Percentiles rank a stretch among this genome's conserved stretches.
Evolutionary conservation across 2,329 filamentous ascomycete species (phyloP).

Genomic region (Monosporascus sp.): DNA sequence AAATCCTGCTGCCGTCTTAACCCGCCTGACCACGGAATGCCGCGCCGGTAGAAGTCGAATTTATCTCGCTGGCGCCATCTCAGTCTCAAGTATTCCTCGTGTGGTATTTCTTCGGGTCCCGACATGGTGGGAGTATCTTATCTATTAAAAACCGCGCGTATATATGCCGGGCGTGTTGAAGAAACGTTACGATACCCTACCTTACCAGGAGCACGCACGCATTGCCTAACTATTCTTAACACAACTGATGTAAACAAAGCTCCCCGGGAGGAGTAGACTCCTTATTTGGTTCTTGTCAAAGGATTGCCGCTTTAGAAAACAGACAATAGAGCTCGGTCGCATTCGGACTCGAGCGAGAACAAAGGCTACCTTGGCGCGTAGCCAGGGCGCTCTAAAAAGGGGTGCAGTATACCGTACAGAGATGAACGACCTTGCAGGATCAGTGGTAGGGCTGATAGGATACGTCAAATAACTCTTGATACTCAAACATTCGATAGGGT

Average conservation of each 20-base stretch:
- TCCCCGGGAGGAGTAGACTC: neutral
- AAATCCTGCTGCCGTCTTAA: neutral
- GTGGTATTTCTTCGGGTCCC: too few relatives aligned
- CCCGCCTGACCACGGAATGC: neutral
- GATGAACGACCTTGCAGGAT: too few relatives aligned
- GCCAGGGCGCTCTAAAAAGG: too few relatives aligned
- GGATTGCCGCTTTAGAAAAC: neutral
- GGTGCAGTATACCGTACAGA: too few relatives aligned
- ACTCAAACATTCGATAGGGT: too few relatives aligned
- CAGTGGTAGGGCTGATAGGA: too few relatives aligned
- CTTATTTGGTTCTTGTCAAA: neutral
- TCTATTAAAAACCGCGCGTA: constrained; percentile 12
- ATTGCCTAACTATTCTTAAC: neutral
- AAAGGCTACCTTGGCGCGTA: neutral
- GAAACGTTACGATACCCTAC: too few relatives aligned
- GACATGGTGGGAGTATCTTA: too few relatives aligned
- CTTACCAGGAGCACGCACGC: neutral
- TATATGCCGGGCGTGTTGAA: too few relatives aligned
- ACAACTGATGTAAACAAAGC: neutral
- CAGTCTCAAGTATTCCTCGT: neutral
- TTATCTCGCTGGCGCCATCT: neutral
- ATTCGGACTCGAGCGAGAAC: neutral
- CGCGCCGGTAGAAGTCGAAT: neutral
- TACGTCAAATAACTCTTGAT: too few relatives aligned
- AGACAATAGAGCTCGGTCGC: neutral